A percentile compares a stretch with the other conserved stretches of the same genome.
phyloP scores from a whole-genome alignment of 306 rosid species.

The Cucurbita argyrosperma region DNA sequence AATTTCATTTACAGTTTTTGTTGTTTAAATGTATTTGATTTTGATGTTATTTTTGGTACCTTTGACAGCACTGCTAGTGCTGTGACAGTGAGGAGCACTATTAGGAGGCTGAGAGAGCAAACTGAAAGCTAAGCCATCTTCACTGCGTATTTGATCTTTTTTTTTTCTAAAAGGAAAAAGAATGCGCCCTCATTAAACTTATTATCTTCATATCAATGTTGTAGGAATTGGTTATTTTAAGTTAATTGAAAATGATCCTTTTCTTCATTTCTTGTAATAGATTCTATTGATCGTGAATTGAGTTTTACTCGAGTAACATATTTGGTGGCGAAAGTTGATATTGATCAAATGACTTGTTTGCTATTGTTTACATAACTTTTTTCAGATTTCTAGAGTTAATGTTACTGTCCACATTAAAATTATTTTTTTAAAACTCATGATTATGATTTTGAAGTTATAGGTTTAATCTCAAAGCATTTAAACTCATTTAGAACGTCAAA shows the following conservation, averaged over 20 bases:
- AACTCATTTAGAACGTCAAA: too few relatives aligned
- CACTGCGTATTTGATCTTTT: neutral
- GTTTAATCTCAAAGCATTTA: neutral
- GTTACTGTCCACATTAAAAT: neutral
- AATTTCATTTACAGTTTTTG: neutral
- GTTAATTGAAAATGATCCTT: neutral
- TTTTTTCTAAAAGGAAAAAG: neutral
- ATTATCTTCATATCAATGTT: neutral
- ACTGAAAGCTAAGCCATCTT: conserved; percentile 43
- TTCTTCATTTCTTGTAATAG: neutral
- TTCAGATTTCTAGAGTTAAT: neutral
- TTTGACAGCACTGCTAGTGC: conserved; percentile 68
- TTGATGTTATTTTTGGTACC: neutral
- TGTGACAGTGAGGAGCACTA: conserved; percentile 76
- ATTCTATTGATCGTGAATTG: neutral
- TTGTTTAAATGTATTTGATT: neutral
- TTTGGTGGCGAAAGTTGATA: neutral
- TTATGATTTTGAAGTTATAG: neutral
- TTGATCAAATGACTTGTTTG: neutral
- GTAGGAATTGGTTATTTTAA: neutral
- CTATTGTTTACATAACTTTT: neutral
- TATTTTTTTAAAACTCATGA: neutral
- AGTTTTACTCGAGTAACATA: neutral
- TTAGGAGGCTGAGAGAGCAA: conserved; percentile 69
- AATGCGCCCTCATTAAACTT: neutral